Evolutionary conservation across 805 yeast genomes (phyloP).

Genomic region (Candida boleticola): DNA sequence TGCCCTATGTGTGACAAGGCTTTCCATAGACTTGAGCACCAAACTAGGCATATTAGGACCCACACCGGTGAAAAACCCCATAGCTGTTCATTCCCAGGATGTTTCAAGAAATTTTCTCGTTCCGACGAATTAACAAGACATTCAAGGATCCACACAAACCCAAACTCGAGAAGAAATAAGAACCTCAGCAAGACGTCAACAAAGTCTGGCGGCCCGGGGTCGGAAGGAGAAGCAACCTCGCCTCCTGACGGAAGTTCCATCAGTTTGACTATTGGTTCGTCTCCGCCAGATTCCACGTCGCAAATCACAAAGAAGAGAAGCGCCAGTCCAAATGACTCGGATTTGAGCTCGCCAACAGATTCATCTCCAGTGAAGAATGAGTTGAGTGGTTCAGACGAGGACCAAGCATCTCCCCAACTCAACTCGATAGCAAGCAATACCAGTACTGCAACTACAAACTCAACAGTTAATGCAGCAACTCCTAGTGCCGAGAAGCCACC

Average conservation of each 20-base stretch:
- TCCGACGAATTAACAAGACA: constrained; percentile 77
- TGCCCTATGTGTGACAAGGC: constrained; percentile 76
- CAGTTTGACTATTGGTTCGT: background rate
- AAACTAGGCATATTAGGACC: constrained; percentile 74
- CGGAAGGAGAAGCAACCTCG: background rate
- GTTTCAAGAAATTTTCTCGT: constrained; percentile 64
- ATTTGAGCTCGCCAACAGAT: background rate
- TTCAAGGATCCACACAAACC: constrained; percentile 68
- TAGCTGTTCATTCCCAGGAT: constrained; percentile 69
- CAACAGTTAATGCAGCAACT: background rate
- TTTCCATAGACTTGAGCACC: constrained; percentile 74
- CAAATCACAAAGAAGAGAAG: background rate
- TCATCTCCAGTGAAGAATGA: background rate
- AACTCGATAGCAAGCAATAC: too few species aligned
- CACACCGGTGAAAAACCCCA: constrained; percentile 85
- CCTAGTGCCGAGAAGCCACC: background rate
- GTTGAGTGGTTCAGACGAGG: background rate
- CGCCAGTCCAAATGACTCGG: constrained; percentile 2
- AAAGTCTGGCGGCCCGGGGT: background rate
- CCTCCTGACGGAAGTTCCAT: background rate
- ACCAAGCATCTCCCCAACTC: background rate
- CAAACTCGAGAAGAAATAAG: constrained; percentile 63
- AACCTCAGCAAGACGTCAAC: constrained; percentile 16
- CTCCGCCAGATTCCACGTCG: background rate
- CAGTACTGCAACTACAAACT: too few species aligned